Evolutionary conservation across 176 grass and related monocot species (phyloP).

Genomic region (Metroxylon sagu): DNA sequence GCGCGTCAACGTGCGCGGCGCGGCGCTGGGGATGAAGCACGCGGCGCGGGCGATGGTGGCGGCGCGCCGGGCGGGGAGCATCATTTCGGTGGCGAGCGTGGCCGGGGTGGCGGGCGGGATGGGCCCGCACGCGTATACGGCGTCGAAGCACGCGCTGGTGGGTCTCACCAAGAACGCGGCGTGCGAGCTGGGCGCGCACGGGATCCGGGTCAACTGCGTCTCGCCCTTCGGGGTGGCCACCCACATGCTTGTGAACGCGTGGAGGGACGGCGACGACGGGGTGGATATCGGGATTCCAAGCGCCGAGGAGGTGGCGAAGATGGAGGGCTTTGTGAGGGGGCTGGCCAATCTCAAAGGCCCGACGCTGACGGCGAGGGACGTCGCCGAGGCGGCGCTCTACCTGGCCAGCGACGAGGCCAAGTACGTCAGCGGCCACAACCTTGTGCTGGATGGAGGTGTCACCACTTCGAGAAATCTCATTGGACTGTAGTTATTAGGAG

Average conservation of each 20-base stretch:
- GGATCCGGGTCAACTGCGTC: constrained; percentile 90
- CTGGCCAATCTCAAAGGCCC: constrained; percentile 66
- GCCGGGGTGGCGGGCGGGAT: constrained; percentile 84
- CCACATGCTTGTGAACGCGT: constrained; percentile 89
- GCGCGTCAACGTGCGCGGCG: constrained; percentile 83
- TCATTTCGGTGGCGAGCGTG: constrained; percentile 87
- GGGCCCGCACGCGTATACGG: constrained; percentile 88
- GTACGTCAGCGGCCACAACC: constrained; percentile 93
- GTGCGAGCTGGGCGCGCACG: constrained; percentile 91
- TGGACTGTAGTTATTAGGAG: constrained; percentile 29
- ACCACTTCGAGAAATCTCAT: constrained; percentile 82
- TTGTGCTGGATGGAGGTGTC: constrained; percentile 90
- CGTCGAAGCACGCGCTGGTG: constrained; percentile 92
- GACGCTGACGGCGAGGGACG: constrained; percentile 62
- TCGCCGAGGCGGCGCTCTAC: constrained; percentile 86
- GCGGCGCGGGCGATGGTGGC: constrained; percentile 68
- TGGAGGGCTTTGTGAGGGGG: constrained; percentile 65
- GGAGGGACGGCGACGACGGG: constrained; percentile 38
- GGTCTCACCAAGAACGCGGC: constrained; percentile 91
- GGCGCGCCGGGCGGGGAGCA: constrained; percentile 38
- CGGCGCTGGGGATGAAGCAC: constrained; percentile 96
- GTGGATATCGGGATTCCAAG: constrained; percentile 24
- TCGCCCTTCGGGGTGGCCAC: constrained; percentile 97
- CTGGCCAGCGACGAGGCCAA: constrained; percentile 85
- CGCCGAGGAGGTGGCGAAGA: constrained; percentile 63